These are phyloP conservation scores for Mortierella sp. DNA, from an alignment of 371 early-diverging fungal species.

Conservation along the genomic window DNA sequence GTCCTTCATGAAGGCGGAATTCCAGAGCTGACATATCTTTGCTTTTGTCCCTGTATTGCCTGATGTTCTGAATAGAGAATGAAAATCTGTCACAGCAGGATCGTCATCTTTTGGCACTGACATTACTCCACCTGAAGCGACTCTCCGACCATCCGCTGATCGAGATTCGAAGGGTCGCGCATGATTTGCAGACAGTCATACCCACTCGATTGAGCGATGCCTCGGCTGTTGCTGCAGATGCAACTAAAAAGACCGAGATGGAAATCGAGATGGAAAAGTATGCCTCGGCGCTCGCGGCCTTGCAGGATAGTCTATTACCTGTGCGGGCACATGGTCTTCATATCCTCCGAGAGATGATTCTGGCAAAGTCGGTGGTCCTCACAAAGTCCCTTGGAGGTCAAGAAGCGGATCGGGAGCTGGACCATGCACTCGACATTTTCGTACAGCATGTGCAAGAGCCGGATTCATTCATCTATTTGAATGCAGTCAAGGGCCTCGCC, in stretches of 20 bases:
- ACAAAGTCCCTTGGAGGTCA: constrained; percentile 59
- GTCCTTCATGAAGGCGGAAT: too few relatives aligned
- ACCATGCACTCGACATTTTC: constrained; percentile 77
- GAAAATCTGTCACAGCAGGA: constrained; percentile 62
- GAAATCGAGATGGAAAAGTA: constrained; percentile 68
- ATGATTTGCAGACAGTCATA: constrained; percentile 69
- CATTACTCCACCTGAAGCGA: constrained; percentile 65
- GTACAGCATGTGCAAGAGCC: constrained; percentile 78
- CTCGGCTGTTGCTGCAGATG: not conserved
- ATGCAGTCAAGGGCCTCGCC: constrained; percentile 87
- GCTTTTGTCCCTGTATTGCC: not conserved
- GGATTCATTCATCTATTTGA: constrained; percentile 88
- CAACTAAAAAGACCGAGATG: constrained; percentile 34
- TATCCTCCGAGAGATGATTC: constrained; percentile 80
- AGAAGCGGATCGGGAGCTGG: constrained; percentile 59
- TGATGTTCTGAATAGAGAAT: constrained; percentile 57
- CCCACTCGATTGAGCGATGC: constrained; percentile 31
- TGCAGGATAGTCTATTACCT: constrained; percentile 83
- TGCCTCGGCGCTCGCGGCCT: constrained; percentile 79
- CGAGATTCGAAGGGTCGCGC: constrained; percentile 65
- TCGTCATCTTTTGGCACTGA: constrained; percentile 60
- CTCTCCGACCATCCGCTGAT: constrained; percentile 63
- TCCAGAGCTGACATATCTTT: not conserved
- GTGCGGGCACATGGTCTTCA: constrained; percentile 90
- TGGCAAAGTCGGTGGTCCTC: constrained; percentile 58